A percentile compares a stretch with the other conserved stretches of the same genome.
phyloP scores from a whole-genome alignment of 2,329 filamentous ascomycete genomes.

The Cadophora sp. region DNA sequence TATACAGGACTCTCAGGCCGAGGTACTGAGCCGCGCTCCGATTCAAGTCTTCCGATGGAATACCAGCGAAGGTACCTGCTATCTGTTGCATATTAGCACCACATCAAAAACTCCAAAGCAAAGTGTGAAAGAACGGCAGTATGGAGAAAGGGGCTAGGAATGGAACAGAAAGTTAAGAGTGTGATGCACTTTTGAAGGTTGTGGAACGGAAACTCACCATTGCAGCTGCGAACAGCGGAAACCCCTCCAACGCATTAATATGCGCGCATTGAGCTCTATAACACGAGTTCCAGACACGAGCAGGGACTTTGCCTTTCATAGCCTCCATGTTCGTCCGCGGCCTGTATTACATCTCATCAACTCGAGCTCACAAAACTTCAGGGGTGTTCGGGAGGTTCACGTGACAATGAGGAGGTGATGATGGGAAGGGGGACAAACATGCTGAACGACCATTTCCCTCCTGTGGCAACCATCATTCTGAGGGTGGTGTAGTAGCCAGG shows the following conservation, averaged over 20 bases:
- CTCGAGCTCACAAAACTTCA: neutral
- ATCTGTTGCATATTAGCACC: neutral
- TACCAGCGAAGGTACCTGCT: neutral
- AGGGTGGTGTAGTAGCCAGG: neutral
- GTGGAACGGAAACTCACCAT: neutral
- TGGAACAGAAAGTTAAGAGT: too few relatives aligned
- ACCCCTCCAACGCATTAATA: neutral
- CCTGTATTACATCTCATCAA: neutral
- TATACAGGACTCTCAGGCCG: slow-evolving; percentile 4
- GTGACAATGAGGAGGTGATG: neutral
- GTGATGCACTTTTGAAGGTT: too few relatives aligned
- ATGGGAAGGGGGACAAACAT: neutral
- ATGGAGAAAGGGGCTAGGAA: too few relatives aligned
- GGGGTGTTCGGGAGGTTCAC: neutral
- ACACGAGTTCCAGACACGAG: slow-evolving; percentile 3
- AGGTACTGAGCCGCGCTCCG: slow-evolving; percentile 3
- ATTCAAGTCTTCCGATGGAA: neutral
- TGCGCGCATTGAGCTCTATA: slow-evolving; percentile 3
- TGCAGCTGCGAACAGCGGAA: neutral
- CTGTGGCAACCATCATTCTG: neutral
- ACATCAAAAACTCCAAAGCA: neutral
- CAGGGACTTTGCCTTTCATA: neutral
- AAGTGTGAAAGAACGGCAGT: too few relatives aligned
- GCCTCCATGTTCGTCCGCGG: slow-evolving; percentile 6
- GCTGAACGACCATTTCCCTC: neutral